phyloP scores from a whole-genome alignment of 805 yeast species.

The Kazachstania taianensis region DNA sequence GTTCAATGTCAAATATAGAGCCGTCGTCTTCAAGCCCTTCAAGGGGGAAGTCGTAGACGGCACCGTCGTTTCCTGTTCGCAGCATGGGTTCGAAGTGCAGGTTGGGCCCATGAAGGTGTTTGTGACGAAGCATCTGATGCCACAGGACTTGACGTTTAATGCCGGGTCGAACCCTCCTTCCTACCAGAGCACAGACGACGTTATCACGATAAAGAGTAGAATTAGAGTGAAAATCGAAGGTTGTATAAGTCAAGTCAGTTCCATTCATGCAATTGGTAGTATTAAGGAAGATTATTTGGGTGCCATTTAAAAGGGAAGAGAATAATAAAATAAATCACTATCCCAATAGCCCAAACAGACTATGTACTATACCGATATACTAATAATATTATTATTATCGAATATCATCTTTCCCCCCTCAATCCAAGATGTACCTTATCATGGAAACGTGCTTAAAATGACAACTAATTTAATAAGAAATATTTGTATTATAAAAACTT shows the following conservation, averaged over 20 bases:
- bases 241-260: conserved; percentile 93
- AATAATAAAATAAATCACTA: too few species aligned
- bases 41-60: conserved; percentile 99
- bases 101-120: conserved; percentile 95
- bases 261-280: conserved; percentile 94
- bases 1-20: conserved; percentile 90
- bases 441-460: too few species aligned
- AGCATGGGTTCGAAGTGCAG: conserved; percentile 94
- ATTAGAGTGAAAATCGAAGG: conserved; percentile 94
- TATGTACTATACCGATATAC: too few species aligned
- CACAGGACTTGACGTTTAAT: conserved; percentile 85
- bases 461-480: too few species aligned
- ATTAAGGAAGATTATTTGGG: conserved; percentile 97
- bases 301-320: conserved; percentile 40
- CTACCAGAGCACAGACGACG: conserved; percentile 88
- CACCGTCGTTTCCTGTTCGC: conserved; percentile 84
- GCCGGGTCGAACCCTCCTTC: conserved; percentile 99
- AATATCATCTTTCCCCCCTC: too few species aligned
- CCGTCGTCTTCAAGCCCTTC: conserved; percentile 97
- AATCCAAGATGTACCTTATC: too few species aligned
- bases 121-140: conserved; percentile 89
- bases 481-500: too few species aligned
- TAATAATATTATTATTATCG: too few species aligned
- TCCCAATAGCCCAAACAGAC: too few species aligned
- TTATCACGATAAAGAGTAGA: conserved; percentile 86